phyloP scores from a whole-genome alignment of 805 yeast genomes.

The Sporopachydermia lactativora region DNA sequence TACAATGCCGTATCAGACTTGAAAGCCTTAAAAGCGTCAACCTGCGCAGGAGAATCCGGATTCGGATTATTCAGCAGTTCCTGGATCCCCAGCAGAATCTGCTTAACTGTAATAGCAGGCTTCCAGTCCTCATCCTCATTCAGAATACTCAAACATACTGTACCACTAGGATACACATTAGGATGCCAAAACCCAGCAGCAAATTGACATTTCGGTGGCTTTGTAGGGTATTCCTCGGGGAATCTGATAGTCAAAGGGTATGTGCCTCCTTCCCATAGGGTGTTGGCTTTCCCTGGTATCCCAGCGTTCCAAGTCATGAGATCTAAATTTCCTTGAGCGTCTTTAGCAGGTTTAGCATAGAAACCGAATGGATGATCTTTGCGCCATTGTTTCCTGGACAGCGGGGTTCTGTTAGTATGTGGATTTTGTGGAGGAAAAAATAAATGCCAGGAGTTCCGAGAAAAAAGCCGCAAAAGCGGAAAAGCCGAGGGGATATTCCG shows the following conservation, averaged over 20 bases:
- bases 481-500: neutral
- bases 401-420: constrained; percentile 2
- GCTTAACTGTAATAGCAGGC: constrained; percentile 87
- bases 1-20: constrained; percentile 54
- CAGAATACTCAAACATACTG: constrained; percentile 81
- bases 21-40: constrained; percentile 88
- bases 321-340: constrained; percentile 72
- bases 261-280: constrained; percentile 84
- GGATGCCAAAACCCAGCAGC: constrained; percentile 93
- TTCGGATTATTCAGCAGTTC: constrained; percentile 83
- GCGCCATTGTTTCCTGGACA: constrained; percentile 84
- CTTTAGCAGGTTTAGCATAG: constrained; percentile 77
- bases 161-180: constrained; percentile 94
- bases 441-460: neutral
- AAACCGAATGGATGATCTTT: constrained; percentile 98
- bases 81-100: constrained; percentile 83
- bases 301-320: constrained; percentile 88
- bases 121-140: constrained; percentile 98
- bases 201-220: constrained; percentile 89
- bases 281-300: constrained; percentile 81
- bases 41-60: constrained; percentile 94
- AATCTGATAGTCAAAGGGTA: constrained; percentile 73
- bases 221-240: constrained; percentile 86
- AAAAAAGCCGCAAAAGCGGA: neutral
- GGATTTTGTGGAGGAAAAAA: constrained; percentile 3